Evolutionary conservation across 441 rosid genomes (phyloP).

Genomic region (Breynia disticha): DNA sequence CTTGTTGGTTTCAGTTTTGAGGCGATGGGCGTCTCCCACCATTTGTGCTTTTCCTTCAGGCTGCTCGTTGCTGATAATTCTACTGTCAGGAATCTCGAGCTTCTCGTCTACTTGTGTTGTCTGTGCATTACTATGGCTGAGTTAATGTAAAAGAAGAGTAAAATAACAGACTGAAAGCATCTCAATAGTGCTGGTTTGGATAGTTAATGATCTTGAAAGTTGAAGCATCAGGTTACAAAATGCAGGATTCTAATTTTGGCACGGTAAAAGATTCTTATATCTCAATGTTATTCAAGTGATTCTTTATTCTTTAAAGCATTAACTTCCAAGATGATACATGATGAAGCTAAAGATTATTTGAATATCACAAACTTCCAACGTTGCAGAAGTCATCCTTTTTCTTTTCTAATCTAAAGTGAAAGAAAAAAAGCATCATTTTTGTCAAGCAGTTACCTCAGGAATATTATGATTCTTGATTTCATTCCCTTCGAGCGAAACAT

Average conservation of each 20-base stretch:
- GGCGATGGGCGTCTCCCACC: constrained; percentile 10
- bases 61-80: background rate
- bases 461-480: constrained; percentile 23
- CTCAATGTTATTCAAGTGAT: no score
- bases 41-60: constrained; percentile 5
- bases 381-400: background rate
- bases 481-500: constrained; percentile 22
- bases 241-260: no score
- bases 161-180: background rate
- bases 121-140: constrained; percentile 24
- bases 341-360: no score
- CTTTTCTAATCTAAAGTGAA: background rate
- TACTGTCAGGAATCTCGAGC: background rate
- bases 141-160: constrained; percentile 1
- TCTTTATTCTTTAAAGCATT: no score
- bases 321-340: no score
- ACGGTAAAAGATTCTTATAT: no score
- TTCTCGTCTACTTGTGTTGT: constrained; percentile 37
- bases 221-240: no score
- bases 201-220: background rate
- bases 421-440: constrained; percentile 22
- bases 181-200: background rate
- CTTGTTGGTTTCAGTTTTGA: constrained; percentile 8
- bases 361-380: no score
- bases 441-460: constrained; percentile 68